Base-by-base conservation (phyloP, 768 basidiomycete species). In the Lentinus brumalis region DNA sequence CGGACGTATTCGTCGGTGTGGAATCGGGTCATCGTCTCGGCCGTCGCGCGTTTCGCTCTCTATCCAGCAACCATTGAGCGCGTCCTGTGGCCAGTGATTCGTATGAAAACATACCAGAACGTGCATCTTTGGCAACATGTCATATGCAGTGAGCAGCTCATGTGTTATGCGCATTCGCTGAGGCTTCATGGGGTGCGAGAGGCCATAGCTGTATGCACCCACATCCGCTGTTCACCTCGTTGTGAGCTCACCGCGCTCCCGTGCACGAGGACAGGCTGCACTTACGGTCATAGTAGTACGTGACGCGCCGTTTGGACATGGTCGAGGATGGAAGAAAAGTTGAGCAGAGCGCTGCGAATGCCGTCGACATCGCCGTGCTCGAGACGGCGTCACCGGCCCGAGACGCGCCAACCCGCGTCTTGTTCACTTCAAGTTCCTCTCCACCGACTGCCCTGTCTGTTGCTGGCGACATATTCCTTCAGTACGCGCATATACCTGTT, bases 1-100 rank as follows among this genome's bases (percentile, higher is more conserved):
- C 98, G 87, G 56, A 99, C 84, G 75, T 97, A 99, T 82, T 99
- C 97, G 77, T 99, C 97, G 39, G 96, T 94, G 73, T 99, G 97
- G 74, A 98, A 99, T 10, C 87, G 77, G 21, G 92, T 89, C 91
- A 99, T 91, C 31, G 64, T 61, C 62, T 75, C 74, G 2, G 74
- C 72, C 4, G 71, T 67, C 18, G 74, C 71, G 55, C 74, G 74
- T 66, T 70, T 73, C 44, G 75, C 72, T 61, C 74, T 69, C 74
- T 76, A 45, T 21, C 8, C 45, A 9, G 15, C 12, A 29, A 31
- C 16, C 16, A 35, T 7, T 54, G 18, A 52, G 29, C 16, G 18
- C 11, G 29, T 15, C 29, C 7, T 5, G 11, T 16, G 18, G 6
- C n/a, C 3, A 7, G 15, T 10, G 5, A 39, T 15, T 39, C 47